A percentile compares a stretch with the other conserved stretches of the same genome.
phyloP scores from a whole-genome alignment of 345 rosid genomes.

The Fremontodendron californicum region DNA sequence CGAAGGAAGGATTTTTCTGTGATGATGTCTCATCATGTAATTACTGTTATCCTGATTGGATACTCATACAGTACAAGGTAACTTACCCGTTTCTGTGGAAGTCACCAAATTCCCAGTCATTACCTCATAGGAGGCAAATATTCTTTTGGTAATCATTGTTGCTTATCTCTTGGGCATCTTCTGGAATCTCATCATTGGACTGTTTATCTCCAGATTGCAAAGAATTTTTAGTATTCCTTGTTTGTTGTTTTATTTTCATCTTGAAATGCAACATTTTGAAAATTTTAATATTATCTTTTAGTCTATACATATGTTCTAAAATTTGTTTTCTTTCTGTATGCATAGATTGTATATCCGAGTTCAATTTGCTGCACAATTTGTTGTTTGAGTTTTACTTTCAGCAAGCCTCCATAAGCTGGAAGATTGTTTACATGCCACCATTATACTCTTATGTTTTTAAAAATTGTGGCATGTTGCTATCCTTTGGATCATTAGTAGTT shows the following conservation, averaged over 20 bases:
- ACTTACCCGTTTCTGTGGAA: constrained; percentile 3
- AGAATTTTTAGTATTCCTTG: no score
- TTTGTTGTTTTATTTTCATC: no score
- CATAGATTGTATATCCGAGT: background rate
- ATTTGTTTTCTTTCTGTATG: background rate
- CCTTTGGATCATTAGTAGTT: background rate
- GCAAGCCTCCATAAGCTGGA: background rate
- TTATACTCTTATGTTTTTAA: background rate
- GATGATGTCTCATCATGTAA: constrained; percentile 99
- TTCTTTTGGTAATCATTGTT: background rate
- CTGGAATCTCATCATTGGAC: background rate
- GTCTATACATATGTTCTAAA: background rate
- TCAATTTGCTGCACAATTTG: background rate
- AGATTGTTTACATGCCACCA: background rate
- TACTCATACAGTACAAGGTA: constrained; percentile 82
- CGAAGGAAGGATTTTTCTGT: constrained; percentile 94
- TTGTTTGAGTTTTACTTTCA: background rate
- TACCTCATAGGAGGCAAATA: background rate
- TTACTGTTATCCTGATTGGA: constrained; percentile 70
- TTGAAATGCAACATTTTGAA: no score
- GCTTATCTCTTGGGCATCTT: background rate
- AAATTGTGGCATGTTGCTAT: background rate
- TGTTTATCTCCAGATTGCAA: background rate
- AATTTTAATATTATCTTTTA: no score
- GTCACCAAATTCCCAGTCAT: constrained; percentile 5